Conservation (phyloP, 2,329 filamentous ascomycete genomes). For the Scedosporium aurantiacum region DNA sequence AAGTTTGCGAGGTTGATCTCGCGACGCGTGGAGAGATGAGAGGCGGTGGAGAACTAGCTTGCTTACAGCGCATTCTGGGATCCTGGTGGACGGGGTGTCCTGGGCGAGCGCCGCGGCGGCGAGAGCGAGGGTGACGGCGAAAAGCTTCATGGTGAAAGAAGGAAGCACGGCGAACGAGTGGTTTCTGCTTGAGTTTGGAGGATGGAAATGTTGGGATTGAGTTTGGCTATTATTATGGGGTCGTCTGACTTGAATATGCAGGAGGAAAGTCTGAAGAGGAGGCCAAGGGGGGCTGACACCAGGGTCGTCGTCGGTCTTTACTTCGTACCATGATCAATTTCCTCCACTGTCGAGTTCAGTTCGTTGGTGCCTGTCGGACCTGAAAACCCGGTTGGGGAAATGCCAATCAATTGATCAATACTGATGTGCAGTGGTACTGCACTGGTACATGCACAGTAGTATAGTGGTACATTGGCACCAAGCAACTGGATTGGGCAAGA, state of each 20-base stretch:
- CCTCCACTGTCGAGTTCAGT: too few relatives aligned
- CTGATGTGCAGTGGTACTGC: too few relatives aligned
- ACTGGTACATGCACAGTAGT: not conserved
- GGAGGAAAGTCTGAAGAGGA: too few relatives aligned
- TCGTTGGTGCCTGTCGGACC: too few relatives aligned
- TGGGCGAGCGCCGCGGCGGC: conserved; percentile 4
- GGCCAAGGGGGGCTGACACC: too few relatives aligned
- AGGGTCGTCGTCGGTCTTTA: too few relatives aligned
- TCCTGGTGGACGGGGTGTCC: conserved; percentile 3
- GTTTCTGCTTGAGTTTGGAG: not conserved
- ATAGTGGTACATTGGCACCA: not conserved
- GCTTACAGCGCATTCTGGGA: conserved; percentile 7
- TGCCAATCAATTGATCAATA: too few relatives aligned
- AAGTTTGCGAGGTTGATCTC: not conserved
- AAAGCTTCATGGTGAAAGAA: conserved; percentile 2
- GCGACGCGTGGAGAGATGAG: not conserved
- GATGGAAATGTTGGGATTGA: not conserved
- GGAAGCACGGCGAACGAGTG: not conserved
- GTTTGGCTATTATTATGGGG: too few relatives aligned
- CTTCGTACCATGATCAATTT: too few relatives aligned
- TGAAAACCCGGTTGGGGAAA: too few relatives aligned
- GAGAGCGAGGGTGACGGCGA: conserved; percentile 3
- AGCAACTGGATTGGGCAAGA: not conserved
- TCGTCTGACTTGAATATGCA: too few relatives aligned
- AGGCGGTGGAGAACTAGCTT: not conserved